These are phyloP conservation scores for Calonectria fujianensis DNA, from an alignment of 2,329 filamentous ascomycete genomes.

Conservation along the genomic window DNA sequence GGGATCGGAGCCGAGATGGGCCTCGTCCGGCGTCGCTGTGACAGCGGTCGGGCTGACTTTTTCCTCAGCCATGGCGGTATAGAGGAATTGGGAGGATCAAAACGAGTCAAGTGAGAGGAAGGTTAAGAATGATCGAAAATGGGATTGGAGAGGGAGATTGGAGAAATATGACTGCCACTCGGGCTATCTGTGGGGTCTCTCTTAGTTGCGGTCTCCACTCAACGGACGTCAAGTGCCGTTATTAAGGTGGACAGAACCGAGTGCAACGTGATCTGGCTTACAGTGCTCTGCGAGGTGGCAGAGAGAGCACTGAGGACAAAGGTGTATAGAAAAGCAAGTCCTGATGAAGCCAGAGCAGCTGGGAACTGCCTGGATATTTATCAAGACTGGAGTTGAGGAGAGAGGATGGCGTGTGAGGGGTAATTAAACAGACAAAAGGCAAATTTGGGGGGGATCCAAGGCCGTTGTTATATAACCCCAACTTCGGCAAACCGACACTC, in stretches of 20 bases:
- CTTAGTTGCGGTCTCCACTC: constrained; percentile 38
- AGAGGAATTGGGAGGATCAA: background rate
- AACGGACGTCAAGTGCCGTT: constrained; percentile 26
- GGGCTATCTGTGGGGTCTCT: constrained; percentile 39
- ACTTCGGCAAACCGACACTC: constrained; percentile 35
- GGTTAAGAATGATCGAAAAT: constrained; percentile 26
- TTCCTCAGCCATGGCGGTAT: constrained; percentile 40
- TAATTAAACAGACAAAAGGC: constrained; percentile 4
- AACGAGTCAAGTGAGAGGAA: background rate
- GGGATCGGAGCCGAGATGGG: constrained; percentile 33
- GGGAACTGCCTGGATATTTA: constrained; percentile 16
- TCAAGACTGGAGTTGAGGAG: constrained; percentile 11
- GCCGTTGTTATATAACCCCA: constrained; percentile 38
- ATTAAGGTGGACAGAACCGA: constrained; percentile 21
- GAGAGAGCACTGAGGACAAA: background rate
- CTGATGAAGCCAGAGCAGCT: background rate
- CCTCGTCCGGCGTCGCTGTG: constrained; percentile 39
- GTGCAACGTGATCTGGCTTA: constrained; percentile 16
- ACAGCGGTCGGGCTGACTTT: constrained; percentile 45
- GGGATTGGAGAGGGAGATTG: constrained; percentile 25
- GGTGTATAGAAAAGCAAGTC: background rate
- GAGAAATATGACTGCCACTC: constrained; percentile 31
- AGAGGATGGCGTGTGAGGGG: constrained; percentile 32
- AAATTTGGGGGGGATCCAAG: constrained; percentile 31
- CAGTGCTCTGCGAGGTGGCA: background rate